Evolutionary conservation across 1,284 basidiomycete genomes (phyloP), one percentile per base, ranked within the genome.

Genomic region (Puccinia triticina): DNA sequence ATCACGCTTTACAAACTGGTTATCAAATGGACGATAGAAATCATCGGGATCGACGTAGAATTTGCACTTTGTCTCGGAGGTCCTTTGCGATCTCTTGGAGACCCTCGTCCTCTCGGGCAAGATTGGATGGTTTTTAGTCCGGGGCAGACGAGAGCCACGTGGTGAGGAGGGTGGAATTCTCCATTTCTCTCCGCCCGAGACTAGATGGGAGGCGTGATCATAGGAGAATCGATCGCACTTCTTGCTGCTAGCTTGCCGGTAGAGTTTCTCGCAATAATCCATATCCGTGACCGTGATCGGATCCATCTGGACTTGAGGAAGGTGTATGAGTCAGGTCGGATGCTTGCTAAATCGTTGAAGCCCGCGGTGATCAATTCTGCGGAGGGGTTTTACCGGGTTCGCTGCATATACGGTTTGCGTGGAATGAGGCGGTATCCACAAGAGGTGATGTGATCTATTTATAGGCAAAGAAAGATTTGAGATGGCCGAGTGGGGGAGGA

Each of bases 21-120:
- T 43, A 75, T 75, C 73, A 29, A 66, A 67, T 32, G 76, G 76
- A 29, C n/a, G 46, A 77, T 77, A 77, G 23, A 77, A 77, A 50
- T 77, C 76, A 34, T 77, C 43, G 29, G 76, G 76, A 50, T 77
- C 76, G 29, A 66, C 61, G 21, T 46, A 34, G 16, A 14, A 43
- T 26, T 43, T 59, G 18, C 2, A 37, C 37, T 59, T 46, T n/a
- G 43, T 48, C 3, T 40, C 55, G 2, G 21, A 11, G 11, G 26
- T 40, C 53, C 53, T 34, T 14, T 53, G 26, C 7, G 73, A 34
- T 61, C 61, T 77, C 32, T 66, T 77, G 61, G 64, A 66, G 14
- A 34, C n/a, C 18, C n/a, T 66, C 21, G 37, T n/a, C 67, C 40
- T 77, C 16, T 50, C 23, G 2, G 61, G 76, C 10, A 66, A 66